Percentiles rank a stretch among this genome's conserved stretches.
These are phyloP conservation scores for Thielaviopsis euricoi DNA, from an alignment of 2,329 filamentous ascomycete genomes.

Conservation along the genomic window DNA sequence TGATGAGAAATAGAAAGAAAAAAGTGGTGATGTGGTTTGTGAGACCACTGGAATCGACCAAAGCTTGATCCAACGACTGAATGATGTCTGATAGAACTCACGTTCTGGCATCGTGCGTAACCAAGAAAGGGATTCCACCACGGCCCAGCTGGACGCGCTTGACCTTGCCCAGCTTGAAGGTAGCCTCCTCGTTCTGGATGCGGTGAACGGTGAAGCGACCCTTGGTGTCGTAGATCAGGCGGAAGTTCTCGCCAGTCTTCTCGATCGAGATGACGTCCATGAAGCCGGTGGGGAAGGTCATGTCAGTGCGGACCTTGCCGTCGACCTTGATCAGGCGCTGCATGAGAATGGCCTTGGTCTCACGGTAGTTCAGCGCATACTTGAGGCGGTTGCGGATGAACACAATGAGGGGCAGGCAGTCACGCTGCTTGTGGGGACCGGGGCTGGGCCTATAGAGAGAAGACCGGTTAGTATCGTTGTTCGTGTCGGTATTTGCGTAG, in stretches of 20 bases:
- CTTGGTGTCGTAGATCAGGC: constrained; percentile 99
- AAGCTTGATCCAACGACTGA: constrained; percentile 99
- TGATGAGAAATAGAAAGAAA: constrained; percentile 4
- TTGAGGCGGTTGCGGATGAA: constrained; percentile 96
- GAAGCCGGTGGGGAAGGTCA: constrained; percentile 93
- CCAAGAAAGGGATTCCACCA: constrained; percentile 99
- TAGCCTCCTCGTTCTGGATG: constrained; percentile 94
- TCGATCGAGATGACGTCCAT: constrained; percentile 99
- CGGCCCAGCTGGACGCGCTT: constrained; percentile 98
- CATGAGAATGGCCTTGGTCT: constrained; percentile 96
- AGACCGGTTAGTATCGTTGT: constrained; percentile 3
- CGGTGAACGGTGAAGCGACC: constrained; percentile 99
- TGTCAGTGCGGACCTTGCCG: constrained; percentile 97
- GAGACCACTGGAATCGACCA: constrained; percentile 44
- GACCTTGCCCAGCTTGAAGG: constrained; percentile 99
- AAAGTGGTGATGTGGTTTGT: background rate
- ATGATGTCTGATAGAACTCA: constrained; percentile 96
- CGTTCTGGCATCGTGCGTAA: constrained; percentile 99
- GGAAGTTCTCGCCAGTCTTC: constrained; percentile 99
- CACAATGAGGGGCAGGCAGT: constrained; percentile 97
- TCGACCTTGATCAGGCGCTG: constrained; percentile 99
- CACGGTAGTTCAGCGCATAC: constrained; percentile 98
- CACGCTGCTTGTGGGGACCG: constrained; percentile 98
- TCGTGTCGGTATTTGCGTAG: background rate
- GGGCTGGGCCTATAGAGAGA: constrained; percentile 35